Base-by-base conservation (phyloP, 108 stramenopile species). In the Skeletonema grethae region DNA sequence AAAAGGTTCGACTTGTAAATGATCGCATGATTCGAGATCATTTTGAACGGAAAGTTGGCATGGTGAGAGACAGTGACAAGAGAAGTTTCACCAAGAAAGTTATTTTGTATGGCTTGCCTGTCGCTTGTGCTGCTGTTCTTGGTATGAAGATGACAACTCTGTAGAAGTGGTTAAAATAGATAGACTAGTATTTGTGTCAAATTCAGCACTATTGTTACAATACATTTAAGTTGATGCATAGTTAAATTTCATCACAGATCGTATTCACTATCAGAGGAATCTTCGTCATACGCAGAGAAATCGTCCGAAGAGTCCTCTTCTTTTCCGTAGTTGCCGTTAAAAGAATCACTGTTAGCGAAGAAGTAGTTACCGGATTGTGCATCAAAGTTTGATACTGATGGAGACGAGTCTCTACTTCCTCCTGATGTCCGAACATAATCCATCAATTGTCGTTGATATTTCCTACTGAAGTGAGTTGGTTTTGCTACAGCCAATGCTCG, bases 391-490 rank as follows among this genome's bases (percentile, higher is more conserved):
- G 29, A 7, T 18, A 46, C 30, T 25, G 70, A 70, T 12, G 61
- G 70, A 53, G 39, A 20, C 57, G 25, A 28, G 48, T 53, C 68
- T 34, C 31, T 15, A 4, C 35, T 60, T n/a, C 63, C 76, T 29
- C 76, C 76, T 7, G 76, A 77, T 12, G 50, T 50, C 9, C 45
- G 57, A n/a, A 77, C 58, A 57, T 77, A 77, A 13, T 78, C 65
- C 77, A 67, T 72, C 43, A 78, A 62, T 13, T 78, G 70, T 16
- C 65, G 61, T 57, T 72, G 69, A 57, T 78, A 78, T 15, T 28
- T 71, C 57, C 69, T 65, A 29, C 77, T 78, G 48, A 72, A 72
- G 13, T 72, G 86, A 28, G 92, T 87, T 7, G 92, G 88, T 60
- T 69, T 50, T 12, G 80, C 71, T 12, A 36, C 30, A 55, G 63